A percentile compares a stretch with the other conserved stretches of the same genome.
Evolutionary conservation across 495 filamentous ascomycete species (phyloP).

Genomic region (Neurospora hispaniola): DNA sequence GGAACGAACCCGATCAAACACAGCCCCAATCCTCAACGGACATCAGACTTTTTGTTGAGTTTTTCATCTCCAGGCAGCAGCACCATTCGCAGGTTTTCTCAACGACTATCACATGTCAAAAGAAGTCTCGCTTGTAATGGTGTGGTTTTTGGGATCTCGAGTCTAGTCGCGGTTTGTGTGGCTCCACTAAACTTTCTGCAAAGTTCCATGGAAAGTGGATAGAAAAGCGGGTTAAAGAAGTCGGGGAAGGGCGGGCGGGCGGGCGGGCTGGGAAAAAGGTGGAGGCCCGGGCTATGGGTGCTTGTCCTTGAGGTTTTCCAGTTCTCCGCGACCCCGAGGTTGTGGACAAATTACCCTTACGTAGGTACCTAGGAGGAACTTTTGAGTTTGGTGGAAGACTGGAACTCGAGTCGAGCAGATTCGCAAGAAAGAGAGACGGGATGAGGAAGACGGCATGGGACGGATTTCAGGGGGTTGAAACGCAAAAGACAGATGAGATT

Average conservation of each 20-base stretch:
- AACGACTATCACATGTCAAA: neutral
- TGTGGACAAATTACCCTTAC: neutral
- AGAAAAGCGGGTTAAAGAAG: neutral
- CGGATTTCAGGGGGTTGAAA: too few species aligned
- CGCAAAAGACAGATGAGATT: neutral
- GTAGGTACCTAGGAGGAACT: neutral
- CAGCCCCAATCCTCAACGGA: neutral
- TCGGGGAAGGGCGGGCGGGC: neutral
- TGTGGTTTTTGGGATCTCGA: neutral
- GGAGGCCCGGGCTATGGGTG: too few species aligned
- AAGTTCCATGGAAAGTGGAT: neutral
- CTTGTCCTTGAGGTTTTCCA: too few species aligned
- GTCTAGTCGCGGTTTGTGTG: neutral
- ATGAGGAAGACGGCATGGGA: too few species aligned
- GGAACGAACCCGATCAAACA: neutral
- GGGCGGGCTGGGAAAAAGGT: neutral
- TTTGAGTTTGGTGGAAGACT: neutral
- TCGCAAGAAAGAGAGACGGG: too few species aligned
- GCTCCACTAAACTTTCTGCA: neutral
- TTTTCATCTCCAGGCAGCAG: neutral
- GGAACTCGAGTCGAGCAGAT: neutral
- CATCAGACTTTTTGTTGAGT: neutral
- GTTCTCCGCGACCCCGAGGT: neutral
- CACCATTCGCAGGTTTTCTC: neutral
- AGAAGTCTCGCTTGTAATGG: neutral